Evolutionary conservation across 1,284 basidiomycete genomes (phyloP), one percentile per base, ranked within the genome.

Genomic region (Leccinum subrobustum): DNA sequence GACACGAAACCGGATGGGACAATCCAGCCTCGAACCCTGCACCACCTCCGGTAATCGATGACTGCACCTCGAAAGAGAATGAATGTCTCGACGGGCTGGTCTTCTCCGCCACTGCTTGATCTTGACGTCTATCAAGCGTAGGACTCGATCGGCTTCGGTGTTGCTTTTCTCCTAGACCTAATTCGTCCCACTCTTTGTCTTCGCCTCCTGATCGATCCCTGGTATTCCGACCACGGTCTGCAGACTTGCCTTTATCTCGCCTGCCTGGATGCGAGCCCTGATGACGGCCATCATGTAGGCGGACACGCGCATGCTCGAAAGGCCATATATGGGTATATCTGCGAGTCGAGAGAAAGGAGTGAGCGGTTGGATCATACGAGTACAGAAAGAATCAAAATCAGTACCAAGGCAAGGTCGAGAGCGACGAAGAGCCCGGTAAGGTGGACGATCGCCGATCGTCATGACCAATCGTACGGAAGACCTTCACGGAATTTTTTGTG

Each of bases 311-410:
- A 71, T 95, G 93, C 70, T 97, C 95, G 69, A 96, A 98, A 0
- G 95, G 95, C 95, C 95, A 98, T 59, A 98, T 96, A 71, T 98
- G 93, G 44, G 85, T 84, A 75, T 92, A 92, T 69, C 95, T 95
- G 73, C n/a, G 31, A 29, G 29, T 27, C 9, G 12, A 39, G 50
- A 35, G 35, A 37, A 44, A 53, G 3, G 18, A 12, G 56, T 64
- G 44, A 70, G 64, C 25, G 37, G 1, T 31, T 48, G 16, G 7
- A 60, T 63, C 54, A 6, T 56, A 58, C 1, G 5, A 60, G 54
- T 8, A 44, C 52, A 56, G 29, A 8, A 12, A 44, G 16, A 51
- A 11, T 31, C 31, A 33, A 6, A 14, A 23, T 31, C 23, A 12
- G 39, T 23, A 27, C 27, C 51, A 33, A 52, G 29, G 29, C 18